Evolutionary conservation across 2,329 filamentous ascomycete species (phyloP).

Genomic region (Aspergillus sojae): DNA sequence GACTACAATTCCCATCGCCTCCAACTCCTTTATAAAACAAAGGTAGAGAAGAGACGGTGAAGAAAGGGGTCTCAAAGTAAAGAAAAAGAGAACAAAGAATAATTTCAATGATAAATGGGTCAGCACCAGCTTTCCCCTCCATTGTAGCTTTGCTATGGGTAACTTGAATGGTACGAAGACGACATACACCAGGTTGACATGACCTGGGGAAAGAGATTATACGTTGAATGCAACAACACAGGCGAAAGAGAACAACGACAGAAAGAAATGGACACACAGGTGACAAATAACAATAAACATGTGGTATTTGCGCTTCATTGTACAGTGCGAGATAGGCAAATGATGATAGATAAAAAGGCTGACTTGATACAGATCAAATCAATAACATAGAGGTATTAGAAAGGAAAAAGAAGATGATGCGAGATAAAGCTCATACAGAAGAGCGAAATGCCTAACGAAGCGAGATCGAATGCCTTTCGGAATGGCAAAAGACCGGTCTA

Average conservation of each 20-base stretch:
- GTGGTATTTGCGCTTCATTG: conserved; percentile 48
- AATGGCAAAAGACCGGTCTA: conserved; percentile 17
- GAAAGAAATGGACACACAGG: conserved; percentile 18
- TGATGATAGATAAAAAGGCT: conserved; percentile 17
- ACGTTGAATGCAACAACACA: conserved; percentile 7
- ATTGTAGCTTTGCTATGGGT: conserved; percentile 13
- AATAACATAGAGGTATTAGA: conserved; percentile 24
- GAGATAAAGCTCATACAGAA: conserved; percentile 18
- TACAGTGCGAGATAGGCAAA: conserved; percentile 31
- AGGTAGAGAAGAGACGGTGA: neutral
- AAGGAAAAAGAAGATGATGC: conserved; percentile 8
- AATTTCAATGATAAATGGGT: neutral
- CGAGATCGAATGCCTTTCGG: conserved; percentile 10
- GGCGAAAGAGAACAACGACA: conserved; percentile 15
- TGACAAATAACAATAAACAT: conserved; percentile 28
- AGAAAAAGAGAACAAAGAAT: neutral
- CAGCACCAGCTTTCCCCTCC: conserved; percentile 19
- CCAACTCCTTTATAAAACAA: neutral
- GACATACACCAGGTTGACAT: conserved; percentile 18
- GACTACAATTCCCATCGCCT: neutral
- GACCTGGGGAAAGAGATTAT: conserved; percentile 18
- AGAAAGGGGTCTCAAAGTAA: neutral
- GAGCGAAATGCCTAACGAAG: conserved; percentile 15
- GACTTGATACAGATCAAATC: conserved; percentile 22
- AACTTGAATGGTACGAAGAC: conserved; percentile 2